phyloP scores from a whole-genome alignment of 2,329 filamentous ascomycete species.

The Bimuria novae-zelandiae region DNA sequence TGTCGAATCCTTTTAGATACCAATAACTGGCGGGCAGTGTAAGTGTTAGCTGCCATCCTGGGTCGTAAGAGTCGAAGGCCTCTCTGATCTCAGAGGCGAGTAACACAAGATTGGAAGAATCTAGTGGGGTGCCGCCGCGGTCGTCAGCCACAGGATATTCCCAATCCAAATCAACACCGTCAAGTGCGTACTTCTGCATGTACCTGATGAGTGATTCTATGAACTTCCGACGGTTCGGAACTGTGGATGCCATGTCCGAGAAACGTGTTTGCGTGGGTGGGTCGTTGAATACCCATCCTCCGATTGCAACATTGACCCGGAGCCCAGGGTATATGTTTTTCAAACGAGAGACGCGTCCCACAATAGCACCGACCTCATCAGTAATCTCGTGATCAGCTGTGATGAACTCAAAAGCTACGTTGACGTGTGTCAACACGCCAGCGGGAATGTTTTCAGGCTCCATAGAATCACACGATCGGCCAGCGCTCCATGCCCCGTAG shows the following conservation, averaged over 20 bases:
- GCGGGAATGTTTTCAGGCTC: too few relatives aligned
- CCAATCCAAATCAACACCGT: slow-evolving; percentile 55
- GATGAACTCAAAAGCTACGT: too few relatives aligned
- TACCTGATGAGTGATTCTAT: slow-evolving; percentile 43
- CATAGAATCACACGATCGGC: too few relatives aligned
- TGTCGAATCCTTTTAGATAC: slow-evolving; percentile 31
- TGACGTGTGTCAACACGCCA: too few relatives aligned
- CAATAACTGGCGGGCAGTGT: slow-evolving; percentile 28
- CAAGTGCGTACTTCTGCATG: slow-evolving; percentile 48
- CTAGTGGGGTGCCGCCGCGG: neutral
- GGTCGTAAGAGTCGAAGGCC: too few relatives aligned
- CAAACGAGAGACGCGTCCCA: too few relatives aligned
- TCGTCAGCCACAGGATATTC: slow-evolving; percentile 23
- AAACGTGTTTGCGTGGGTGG: slow-evolving; percentile 42
- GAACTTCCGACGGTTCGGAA: slow-evolving; percentile 36
- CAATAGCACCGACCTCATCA: too few relatives aligned
- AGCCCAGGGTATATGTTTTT: too few relatives aligned
- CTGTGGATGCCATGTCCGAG: slow-evolving; percentile 29
- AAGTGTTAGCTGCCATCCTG: slow-evolving; percentile 12
- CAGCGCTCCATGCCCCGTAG: too few relatives aligned
- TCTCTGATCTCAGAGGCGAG: neutral
- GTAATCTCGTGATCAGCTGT: too few relatives aligned
- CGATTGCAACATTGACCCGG: too few relatives aligned
- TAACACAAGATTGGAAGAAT: neutral
- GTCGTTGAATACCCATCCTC: slow-evolving; percentile 51